Evolutionary conservation across 2,329 filamentous ascomycete genomes (phyloP), one percentile per base, ranked within the genome.

Genomic region (Cladosporium sp.): DNA sequence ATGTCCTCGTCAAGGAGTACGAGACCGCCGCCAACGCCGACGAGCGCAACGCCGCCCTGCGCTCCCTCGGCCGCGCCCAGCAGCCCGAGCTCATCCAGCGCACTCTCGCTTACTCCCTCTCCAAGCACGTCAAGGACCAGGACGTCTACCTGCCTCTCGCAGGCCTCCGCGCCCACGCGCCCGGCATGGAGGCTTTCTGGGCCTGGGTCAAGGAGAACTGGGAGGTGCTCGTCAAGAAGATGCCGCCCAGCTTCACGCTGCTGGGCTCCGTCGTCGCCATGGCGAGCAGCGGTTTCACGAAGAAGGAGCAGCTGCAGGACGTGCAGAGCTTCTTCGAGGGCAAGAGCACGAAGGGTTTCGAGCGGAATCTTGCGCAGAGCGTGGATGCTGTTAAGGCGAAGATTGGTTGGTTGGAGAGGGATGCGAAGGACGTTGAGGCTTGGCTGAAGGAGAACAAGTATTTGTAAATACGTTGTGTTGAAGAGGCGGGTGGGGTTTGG

Each of bases 141-240:
- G 92, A 97, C 69, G 84, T 96, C 59, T 96, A 95, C 74, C 83
- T 95, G 67, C 91, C 92, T 1, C 81, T 93, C 37, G 81, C 83
- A 33, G 87, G 87, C 7, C 80, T 97, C 28, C 83, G 91, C 54
- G 81, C 81, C 49, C 89, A 95, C 66, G 74, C 83, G 7, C 82
- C 84, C 41, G 92, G 92, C 60, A 86, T 95, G 52, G 76, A 87
- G 53, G 87, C 87, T 7, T 79, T 95, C 53, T 96, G 87, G 79
- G 71, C 69, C 14, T 97, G 89, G 87, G 78, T 95, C 76, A 87
- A 84, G 67, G 78, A 84, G 60, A 93, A 95, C 73, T 97, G 92
- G 90, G 87, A 88, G n/a, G 78, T 82, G 33, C 76, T 97, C 41
- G 81, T 83, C 68, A 83, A 87, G 77, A 85, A 87, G 65, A 81